Evolutionary conservation across 257 asterid genomes (phyloP).

Genomic region (Datura wrightii): DNA sequence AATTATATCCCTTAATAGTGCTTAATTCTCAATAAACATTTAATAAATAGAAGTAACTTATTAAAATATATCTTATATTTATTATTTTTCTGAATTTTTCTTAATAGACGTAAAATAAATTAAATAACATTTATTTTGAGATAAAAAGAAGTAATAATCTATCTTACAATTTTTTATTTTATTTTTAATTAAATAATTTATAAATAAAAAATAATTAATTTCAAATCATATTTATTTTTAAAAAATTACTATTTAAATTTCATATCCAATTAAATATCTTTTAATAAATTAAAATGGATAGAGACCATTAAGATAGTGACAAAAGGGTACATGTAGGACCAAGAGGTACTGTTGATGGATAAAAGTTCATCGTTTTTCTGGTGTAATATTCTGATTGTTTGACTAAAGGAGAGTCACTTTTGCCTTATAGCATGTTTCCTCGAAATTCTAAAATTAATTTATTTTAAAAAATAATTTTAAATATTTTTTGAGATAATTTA

Average conservation of each 20-base stretch:
- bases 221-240: not conserved
- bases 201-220: not conserved
- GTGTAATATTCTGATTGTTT: not conserved
- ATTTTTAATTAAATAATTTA: too few species aligned
- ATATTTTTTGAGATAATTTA: too few species aligned
- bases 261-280: not conserved
- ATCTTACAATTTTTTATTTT: too few species aligned
- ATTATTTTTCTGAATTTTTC: too few species aligned
- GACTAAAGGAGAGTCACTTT: not conserved
- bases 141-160: too few species aligned
- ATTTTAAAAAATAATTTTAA: not conserved
- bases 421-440: not conserved
- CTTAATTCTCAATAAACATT: too few species aligned
- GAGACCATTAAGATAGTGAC: not conserved
- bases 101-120: too few species aligned
- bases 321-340: conserved; percentile 22
- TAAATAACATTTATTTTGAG: too few species aligned
- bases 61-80: too few species aligned
- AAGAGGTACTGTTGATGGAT: not conserved
- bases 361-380: not conserved
- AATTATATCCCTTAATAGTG: too few species aligned
- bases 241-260: not conserved
- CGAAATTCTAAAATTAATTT: not conserved
- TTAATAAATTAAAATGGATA: not conserved
- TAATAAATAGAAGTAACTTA: too few species aligned